Percentiles rank a stretch among this genome's conserved stretches.
Conservation (phyloP, 2,329 filamentous ascomycete genomes). For the Neonectria ditissima region DNA sequence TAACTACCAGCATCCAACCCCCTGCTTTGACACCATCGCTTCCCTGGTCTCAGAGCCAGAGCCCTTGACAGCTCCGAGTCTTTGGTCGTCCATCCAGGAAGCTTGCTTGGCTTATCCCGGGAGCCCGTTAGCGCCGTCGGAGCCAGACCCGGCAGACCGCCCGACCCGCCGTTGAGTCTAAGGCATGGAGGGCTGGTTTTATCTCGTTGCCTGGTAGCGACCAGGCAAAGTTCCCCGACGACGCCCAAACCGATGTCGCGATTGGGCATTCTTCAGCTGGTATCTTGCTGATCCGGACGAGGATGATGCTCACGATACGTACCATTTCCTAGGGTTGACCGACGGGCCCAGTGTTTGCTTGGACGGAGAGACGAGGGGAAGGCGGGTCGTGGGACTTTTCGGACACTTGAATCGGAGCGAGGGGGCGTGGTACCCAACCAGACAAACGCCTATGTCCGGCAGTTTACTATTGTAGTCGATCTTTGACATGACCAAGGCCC, state of each 20-base stretch:
- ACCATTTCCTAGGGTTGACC: constrained; percentile 12
- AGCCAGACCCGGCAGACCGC: constrained; percentile 33
- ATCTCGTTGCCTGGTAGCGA: constrained; percentile 29
- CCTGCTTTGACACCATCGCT: constrained; percentile 20
- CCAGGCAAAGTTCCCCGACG: constrained; percentile 33
- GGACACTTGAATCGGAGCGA: constrained; percentile 3
- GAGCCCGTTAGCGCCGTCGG: constrained; percentile 25
- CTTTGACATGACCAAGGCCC: constrained; percentile 4
- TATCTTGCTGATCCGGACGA: constrained; percentile 28
- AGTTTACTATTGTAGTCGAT: constrained; percentile 13
- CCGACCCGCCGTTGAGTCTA: constrained; percentile 9
- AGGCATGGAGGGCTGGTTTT: constrained; percentile 7
- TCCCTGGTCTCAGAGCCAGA: constrained; percentile 27
- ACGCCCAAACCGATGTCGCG: constrained; percentile 26
- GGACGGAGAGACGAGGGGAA: constrained; percentile 8
- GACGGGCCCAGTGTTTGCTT: constrained; percentile 17
- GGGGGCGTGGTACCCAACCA: constrained; percentile 6
- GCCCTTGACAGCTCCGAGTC: constrained; percentile 30
- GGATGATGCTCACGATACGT: neutral
- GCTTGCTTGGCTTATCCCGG: constrained; percentile 14
- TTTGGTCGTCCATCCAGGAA: constrained; percentile 17
- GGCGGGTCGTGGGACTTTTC: neutral
- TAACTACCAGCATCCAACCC: constrained; percentile 21
- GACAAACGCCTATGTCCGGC: constrained; percentile 6
- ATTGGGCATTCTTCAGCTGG: constrained; percentile 26